phyloP scores from a whole-genome alignment of 75 land plant species.

The Cryptomeria japonica region DNA sequence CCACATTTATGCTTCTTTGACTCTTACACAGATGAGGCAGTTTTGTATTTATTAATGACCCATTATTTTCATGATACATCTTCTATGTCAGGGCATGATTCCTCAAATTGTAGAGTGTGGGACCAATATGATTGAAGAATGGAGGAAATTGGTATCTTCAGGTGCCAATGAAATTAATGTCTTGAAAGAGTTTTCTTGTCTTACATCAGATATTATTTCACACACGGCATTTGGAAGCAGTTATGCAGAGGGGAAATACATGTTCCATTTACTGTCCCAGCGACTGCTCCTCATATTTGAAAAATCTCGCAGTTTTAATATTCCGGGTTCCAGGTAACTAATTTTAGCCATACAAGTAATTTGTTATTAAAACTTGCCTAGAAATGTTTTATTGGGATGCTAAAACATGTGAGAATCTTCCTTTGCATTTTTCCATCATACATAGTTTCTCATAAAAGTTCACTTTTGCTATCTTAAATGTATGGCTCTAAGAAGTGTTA shows the following conservation, averaged over 20 bases:
- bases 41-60: neutral
- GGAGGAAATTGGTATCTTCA: constrained; percentile 13
- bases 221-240: constrained; percentile 42
- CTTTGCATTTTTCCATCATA: too few species aligned
- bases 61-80: too few species aligned
- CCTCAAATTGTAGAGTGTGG: constrained; percentile 23
- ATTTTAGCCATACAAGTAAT: neutral
- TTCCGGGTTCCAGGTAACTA: constrained; percentile 46
- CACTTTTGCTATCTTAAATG: too few species aligned
- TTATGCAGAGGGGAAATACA: constrained; percentile 33
- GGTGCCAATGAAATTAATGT: constrained; percentile 32
- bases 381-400: neutral
- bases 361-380: neutral
- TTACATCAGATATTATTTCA: constrained; percentile 39
- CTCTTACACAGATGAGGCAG: too few species aligned
- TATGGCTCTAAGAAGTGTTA: too few species aligned
- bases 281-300: constrained; percentile 14
- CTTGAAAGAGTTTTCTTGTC: constrained; percentile 9
- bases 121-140: constrained; percentile 24
- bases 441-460: too few species aligned
- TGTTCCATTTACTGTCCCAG: constrained; percentile 35
- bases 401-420: too few species aligned
- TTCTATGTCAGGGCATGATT: constrained; percentile 27
- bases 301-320: neutral
- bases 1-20: too few species aligned